Conservation (phyloP, 805 yeast species). For the Schwanniomyces polymorphus region DNA sequence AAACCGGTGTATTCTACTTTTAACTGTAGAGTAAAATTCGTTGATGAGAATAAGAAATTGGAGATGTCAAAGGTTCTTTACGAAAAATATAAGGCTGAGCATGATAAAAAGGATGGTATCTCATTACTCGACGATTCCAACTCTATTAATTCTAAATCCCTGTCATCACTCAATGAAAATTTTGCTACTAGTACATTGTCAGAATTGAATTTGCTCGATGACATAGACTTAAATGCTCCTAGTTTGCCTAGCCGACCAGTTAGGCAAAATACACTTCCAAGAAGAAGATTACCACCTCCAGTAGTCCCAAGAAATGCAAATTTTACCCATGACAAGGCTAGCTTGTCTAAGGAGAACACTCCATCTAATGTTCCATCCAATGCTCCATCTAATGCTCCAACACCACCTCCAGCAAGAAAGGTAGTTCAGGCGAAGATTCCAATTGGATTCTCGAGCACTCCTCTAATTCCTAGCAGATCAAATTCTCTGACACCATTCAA, state of each 20-base stretch:
- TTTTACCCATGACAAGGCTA: slow-evolving; percentile 4
- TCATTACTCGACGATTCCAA: slow-evolving; percentile 8
- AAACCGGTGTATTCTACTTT: slow-evolving; percentile 89
- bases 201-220: slow-evolving; percentile 37
- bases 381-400: slow-evolving; percentile 12
- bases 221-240: slow-evolving; percentile 19
- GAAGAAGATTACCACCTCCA: slow-evolving; percentile 32
- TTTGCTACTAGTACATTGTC: slow-evolving; percentile 31
- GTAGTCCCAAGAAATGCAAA: neutral
- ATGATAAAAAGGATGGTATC: slow-evolving; percentile 18
- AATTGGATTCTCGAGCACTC: slow-evolving; percentile 36
- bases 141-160: slow-evolving; percentile 7
- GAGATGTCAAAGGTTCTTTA: slow-evolving; percentile 27
- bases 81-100: slow-evolving; percentile 26
- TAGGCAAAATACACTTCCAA: slow-evolving; percentile 14
- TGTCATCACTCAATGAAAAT: slow-evolving; percentile 8
- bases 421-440: slow-evolving; percentile 19
- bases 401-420: slow-evolving; percentile 22
- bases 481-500: slow-evolving; percentile 24
- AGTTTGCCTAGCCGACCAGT: slow-evolving; percentile 18
- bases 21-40: slow-evolving; percentile 60
- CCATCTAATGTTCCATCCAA: slow-evolving; percentile 11
- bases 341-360: neutral
- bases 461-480: slow-evolving; percentile 38
- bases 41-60: slow-evolving; percentile 47